Conservation (phyloP, 2,329 filamentous ascomycete species). For the Beauveria bassiana region DNA sequence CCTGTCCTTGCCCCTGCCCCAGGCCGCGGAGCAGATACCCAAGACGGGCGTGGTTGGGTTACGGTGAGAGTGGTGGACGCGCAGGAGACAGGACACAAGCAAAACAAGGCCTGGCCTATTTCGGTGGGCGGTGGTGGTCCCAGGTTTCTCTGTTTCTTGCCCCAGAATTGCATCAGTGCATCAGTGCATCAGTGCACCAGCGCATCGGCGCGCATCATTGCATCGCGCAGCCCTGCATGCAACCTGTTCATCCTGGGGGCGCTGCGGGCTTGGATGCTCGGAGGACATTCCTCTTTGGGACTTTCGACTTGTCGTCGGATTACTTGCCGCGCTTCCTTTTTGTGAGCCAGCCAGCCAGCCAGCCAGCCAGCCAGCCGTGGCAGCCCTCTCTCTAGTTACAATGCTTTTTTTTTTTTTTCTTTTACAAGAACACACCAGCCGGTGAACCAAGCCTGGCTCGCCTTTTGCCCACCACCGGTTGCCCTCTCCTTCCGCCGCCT, state of each 20-base stretch:
- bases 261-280: background rate
- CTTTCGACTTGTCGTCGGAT: background rate
- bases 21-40: background rate
- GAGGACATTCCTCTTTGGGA: constrained; percentile 1
- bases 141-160: background rate
- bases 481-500: no score
- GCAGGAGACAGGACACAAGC: no score
- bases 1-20: background rate
- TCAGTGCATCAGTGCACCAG: constrained; percentile 7
- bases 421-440: no score
- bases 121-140: no score
- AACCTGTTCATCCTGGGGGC: background rate
- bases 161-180: constrained; percentile 6
- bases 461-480: no score
- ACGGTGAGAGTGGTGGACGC: background rate
- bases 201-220: no score
- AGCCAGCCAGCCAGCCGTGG: no score
- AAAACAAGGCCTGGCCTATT: no score
- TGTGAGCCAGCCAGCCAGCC: background rate
- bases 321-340: background rate
- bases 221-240: background rate
- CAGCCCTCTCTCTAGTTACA: no score
- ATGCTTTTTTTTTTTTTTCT: no score
- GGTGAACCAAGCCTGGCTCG: no score
- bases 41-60: background rate